These are phyloP conservation scores for Eimeria maxima DNA, from an alignment of 169 alveolate genomes.

Conservation along the genomic window DNA sequence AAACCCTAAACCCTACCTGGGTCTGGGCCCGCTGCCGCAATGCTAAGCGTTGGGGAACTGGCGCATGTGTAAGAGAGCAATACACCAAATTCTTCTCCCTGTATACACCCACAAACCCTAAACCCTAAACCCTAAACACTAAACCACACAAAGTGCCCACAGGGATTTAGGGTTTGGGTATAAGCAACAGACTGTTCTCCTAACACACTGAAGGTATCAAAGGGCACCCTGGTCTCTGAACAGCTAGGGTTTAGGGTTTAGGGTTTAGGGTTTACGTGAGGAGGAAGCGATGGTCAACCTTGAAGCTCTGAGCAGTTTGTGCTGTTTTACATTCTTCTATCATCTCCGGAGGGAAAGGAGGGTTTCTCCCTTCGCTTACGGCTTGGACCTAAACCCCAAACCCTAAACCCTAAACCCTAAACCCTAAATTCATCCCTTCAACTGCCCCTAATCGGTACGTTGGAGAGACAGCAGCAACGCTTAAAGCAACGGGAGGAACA, in stretches of 20 bases:
- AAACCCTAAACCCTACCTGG: conserved; percentile 74
- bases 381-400: conserved; percentile 40
- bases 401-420: conserved; percentile 32
- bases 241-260: conserved; percentile 42
- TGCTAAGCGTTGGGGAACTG: conserved; percentile 91
- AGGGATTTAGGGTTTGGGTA: neutral
- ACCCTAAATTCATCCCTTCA: neutral
- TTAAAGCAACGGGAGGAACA: neutral
- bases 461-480: neutral
- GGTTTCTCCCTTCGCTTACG: conserved; percentile 9
- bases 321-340: neutral
- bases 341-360: neutral
- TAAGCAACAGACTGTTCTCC: no score
- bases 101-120: conserved; percentile 84
- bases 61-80: conserved; percentile 88
- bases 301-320: neutral
- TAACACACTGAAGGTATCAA: no score
- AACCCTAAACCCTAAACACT: conserved; percentile 58
- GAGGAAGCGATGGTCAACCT: conserved; percentile 13
- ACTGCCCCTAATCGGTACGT: neutral
- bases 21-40: conserved; percentile 89
- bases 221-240: no score
- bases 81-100: conserved; percentile 89
- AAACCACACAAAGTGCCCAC: no score
- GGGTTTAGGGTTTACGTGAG: conserved; percentile 51